Conservation (phyloP, 2,329 filamentous ascomycete genomes). For the Pseudogymnoascus sp. region DNA sequence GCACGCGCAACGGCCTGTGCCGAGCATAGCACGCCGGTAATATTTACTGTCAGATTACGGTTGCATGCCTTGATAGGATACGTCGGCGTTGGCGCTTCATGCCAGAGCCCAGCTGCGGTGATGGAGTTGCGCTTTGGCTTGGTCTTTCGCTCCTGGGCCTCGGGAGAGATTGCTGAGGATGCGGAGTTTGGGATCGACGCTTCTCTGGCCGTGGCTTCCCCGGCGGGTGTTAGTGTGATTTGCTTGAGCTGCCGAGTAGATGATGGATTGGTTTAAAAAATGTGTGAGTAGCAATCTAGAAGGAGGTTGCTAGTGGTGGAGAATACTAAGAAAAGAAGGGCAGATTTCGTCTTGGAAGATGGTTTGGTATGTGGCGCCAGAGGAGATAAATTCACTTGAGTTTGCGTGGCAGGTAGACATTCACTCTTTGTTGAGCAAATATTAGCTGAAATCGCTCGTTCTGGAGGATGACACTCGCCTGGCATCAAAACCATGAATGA, state of each 20-base stretch:
- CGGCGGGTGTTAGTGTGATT: background rate
- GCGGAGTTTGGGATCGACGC: background rate
- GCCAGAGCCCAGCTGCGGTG: conserved; percentile 62
- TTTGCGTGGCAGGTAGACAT: background rate
- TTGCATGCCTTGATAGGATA: conserved; percentile 68
- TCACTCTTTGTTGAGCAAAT: background rate
- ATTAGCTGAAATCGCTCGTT: background rate
- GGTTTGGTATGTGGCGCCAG: background rate
- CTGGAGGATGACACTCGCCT: background rate
- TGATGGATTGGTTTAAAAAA: background rate
- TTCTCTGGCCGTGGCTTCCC: background rate
- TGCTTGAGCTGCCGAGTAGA: background rate
- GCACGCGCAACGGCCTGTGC: conserved; percentile 81
- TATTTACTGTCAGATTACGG: conserved; percentile 73
- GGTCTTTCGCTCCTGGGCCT: background rate
- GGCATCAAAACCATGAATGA: background rate
- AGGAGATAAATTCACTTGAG: background rate
- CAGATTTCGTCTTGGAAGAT: background rate
- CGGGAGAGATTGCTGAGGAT: background rate
- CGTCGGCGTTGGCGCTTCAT: conserved; percentile 74
- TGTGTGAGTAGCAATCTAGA: background rate
- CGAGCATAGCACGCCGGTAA: conserved; percentile 79
- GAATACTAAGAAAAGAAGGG: background rate
- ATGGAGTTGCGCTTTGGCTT: conserved; percentile 34
- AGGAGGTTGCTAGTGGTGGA: background rate